Base-by-base conservation (phyloP, 306 rosid genomes). In the Begonia loranthoides region DNA sequence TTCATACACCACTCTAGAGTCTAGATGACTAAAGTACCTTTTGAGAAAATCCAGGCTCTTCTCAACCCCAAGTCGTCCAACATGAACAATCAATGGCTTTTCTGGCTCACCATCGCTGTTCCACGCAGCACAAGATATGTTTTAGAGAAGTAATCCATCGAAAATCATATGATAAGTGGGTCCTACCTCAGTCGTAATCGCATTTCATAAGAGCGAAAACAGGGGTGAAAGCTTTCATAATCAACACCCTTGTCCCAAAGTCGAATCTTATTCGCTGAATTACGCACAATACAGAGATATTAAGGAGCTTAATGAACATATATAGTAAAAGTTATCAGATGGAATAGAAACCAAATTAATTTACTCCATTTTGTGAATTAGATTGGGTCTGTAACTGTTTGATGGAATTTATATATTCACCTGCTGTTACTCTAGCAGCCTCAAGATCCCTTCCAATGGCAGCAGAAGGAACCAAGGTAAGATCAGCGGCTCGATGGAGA, bases 211-310 rank as follows among this genome's bases (percentile, higher is more conserved):
- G 89, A 92, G 41, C 78, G 71, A 48, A 63, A 92, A 56, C 66
- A 73, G 15, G 99, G 99, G 65, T 92, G 73, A 72, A 92, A 92
- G 72, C 87, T 86, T 49, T 65, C 87, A 50, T 92, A 86, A 70
- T 92, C 99, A 45, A 92, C 99, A 70, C 99, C 99, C 73, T 92
- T 92, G 61, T 71, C 86, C 99, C 99, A 92, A 56, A 86, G 84
- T 21, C 94, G 94, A 50, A 92, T 92, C 79, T 76, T 92, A 70
- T 86, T 79, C 40, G 96, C 96, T 92, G 81, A 51, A 76, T 16
- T 61, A 52, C 58, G 62, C 64, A 38, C 13, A 57, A 51, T 15
- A 57, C 33, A 34, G 36, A 28, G 36, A 28, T 28, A 28, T 28
- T 28, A 8, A 28, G 9, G 36, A 4, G 36, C 36, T 28, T 3